A percentile compares a stretch with the other conserved stretches of the same genome.
Conservation (phyloP, 179 eudicot species). For the Nepenthes alata region DNA sequence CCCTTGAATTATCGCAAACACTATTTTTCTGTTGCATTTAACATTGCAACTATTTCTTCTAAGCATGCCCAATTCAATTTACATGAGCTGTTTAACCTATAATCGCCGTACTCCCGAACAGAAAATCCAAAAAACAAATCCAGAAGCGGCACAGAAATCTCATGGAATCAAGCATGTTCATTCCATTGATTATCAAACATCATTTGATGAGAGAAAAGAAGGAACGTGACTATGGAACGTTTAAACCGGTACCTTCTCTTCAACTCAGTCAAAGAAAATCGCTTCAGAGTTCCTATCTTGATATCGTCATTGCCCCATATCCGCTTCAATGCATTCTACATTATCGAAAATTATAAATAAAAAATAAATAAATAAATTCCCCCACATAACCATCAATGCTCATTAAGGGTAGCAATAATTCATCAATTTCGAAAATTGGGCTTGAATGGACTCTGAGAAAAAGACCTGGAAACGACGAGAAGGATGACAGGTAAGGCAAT, state of each 20-base stretch:
- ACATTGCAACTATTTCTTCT: too few species aligned
- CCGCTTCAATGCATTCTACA: slow-evolving; percentile 11
- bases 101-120: too few species aligned
- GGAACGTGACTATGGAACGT: not conserved
- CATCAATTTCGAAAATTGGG: not conserved
- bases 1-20: too few species aligned
- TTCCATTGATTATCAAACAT: not conserved
- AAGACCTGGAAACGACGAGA: slow-evolving; percentile 18
- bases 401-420: not conserved
- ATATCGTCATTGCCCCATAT: slow-evolving; percentile 14
- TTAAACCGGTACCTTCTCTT: slow-evolving; percentile 16
- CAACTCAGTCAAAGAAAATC: slow-evolving; percentile 6
- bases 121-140: too few species aligned
- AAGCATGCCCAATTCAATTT: too few species aligned
- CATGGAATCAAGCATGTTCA: too few species aligned
- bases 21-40: too few species aligned
- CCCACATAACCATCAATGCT: too few species aligned
- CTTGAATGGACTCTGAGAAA: slow-evolving; percentile 1
- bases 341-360: not conserved
- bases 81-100: too few species aligned
- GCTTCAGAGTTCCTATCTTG: slow-evolving; percentile 8
- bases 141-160: too few species aligned
- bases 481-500: slow-evolving; percentile 8
- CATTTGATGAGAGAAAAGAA: not conserved
- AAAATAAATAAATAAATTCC: not conserved